These are phyloP conservation scores for Stylonectria norvegica DNA, from an alignment of 2,329 filamentous ascomycete species.

Conservation along the genomic window DNA sequence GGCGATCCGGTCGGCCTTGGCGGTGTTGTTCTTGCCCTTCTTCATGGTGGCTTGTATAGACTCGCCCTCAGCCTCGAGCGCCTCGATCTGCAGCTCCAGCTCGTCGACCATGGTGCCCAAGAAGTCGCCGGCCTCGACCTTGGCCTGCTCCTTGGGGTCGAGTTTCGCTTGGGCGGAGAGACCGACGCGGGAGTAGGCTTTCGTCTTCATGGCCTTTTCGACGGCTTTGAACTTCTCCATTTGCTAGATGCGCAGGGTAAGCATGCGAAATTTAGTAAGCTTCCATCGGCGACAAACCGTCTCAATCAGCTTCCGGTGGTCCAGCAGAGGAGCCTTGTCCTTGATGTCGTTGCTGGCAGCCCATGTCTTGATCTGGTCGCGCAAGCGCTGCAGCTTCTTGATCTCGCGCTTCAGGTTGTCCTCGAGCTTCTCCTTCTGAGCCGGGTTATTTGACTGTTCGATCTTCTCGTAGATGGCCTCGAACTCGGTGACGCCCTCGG, in stretches of 20 bases:
- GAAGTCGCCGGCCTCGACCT: conserved; percentile 84
- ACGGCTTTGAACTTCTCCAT: conserved; percentile 99
- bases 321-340: conserved; percentile 92
- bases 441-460: conserved; percentile 82
- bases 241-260: conserved; percentile 56
- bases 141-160: conserved; percentile 96
- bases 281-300: conserved; percentile 60
- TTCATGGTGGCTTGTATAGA: conserved; percentile 83
- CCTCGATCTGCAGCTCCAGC: conserved; percentile 89
- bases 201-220: conserved; percentile 99
- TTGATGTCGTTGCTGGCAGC: conserved; percentile 98
- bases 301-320: conserved; percentile 94
- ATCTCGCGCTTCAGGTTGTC: conserved; percentile 98
- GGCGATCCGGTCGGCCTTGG: conserved; percentile 82
- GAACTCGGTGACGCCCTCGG: conserved; percentile 87
- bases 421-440: conserved; percentile 97
- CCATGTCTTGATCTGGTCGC: conserved; percentile 99
- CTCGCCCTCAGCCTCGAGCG: conserved; percentile 86
- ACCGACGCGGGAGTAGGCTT: conserved; percentile 98
- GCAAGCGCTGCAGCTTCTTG: conserved; percentile 96
- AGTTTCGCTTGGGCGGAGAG: conserved; percentile 86
- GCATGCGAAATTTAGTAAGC: conserved; percentile 8
- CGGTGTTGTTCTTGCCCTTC: conserved; percentile 84
- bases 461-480: conserved; percentile 98
- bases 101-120: conserved; percentile 84